These are phyloP conservation scores for Acanthamoeba royreba DNA, from an alignment of 208 protist genomes.

Conservation along the genomic window DNA sequence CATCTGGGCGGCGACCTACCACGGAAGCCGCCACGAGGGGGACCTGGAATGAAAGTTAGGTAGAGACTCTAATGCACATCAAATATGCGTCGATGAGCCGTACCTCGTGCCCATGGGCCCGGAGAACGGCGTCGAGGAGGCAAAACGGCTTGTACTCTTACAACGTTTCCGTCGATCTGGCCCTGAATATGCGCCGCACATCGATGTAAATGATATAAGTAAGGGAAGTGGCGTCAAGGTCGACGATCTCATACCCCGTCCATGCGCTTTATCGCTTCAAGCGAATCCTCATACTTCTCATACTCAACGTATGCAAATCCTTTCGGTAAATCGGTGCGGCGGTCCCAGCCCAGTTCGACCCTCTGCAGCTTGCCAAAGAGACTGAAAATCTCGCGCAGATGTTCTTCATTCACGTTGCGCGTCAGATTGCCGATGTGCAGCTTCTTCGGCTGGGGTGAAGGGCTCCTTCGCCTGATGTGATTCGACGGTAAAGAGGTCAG, in stretches of 20 bases:
- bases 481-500: no score
- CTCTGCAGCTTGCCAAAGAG: background rate
- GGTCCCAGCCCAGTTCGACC: background rate
- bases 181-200: no score
- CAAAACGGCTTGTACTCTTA: background rate
- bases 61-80: background rate
- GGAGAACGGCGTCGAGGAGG: background rate
- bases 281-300: background rate
- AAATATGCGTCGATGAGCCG: background rate
- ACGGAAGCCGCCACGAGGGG: background rate
- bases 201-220: no score
- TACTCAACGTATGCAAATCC: background rate
- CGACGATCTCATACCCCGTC: background rate
- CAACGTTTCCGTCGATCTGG: constrained; percentile 31
- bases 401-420: constrained; percentile 12
- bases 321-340: background rate
- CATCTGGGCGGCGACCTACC: background rate
- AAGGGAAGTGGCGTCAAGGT: no score
- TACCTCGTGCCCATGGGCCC: background rate
- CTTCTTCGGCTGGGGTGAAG: background rate
- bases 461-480: background rate
- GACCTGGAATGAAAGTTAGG: background rate
- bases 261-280: background rate
- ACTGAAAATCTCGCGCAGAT: background rate
- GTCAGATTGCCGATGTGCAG: constrained; percentile 9